These are phyloP conservation scores for Trichosporon asahii DNA, from an alignment of 1,284 basidiomycete species.

Conservation along the genomic window DNA sequence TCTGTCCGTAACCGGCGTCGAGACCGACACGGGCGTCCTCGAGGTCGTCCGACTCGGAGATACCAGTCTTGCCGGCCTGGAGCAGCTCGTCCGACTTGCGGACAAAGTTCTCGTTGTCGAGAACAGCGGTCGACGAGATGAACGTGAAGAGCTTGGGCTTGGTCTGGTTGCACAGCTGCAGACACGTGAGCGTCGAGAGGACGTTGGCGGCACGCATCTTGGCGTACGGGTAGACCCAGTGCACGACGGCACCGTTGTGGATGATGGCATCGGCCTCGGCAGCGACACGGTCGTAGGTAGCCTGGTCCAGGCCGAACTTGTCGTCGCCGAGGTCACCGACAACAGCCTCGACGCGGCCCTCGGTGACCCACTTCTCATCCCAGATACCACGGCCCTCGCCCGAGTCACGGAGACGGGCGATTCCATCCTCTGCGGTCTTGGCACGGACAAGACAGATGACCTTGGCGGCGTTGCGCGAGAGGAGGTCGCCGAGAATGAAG, in stretches of 20 bases:
- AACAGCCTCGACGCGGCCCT: conserved; percentile 73
- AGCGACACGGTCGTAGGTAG: conserved; percentile 67
- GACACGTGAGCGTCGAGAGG: conserved; percentile 75
- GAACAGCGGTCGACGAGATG: conserved; percentile 88
- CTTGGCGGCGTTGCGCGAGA: conserved; percentile 69
- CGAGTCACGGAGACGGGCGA: conserved; percentile 69
- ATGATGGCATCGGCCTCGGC: conserved; percentile 77
- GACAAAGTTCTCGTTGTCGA: conserved; percentile 89
- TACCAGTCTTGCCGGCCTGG: conserved; percentile 59
- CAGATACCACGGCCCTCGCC: conserved; percentile 86
- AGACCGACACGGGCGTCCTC: conserved; percentile 74
- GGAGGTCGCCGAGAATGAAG: conserved; percentile 80
- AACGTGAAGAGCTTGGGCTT: conserved; percentile 84
- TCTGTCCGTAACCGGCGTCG: conserved; percentile 93
- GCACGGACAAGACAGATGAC: conserved; percentile 90
- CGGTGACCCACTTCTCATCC: conserved; percentile 79
- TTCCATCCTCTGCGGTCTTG: conserved; percentile 61
- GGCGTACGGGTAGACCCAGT: conserved; percentile 99
- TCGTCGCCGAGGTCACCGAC: conserved; percentile 80
- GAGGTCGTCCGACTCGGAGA: conserved; percentile 87
- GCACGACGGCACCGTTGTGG: conserved; percentile 96
- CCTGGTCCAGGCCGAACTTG: conserved; percentile 68
- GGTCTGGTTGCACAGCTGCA: conserved; percentile 69
- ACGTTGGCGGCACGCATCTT: conserved; percentile 90
- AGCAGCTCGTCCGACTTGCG: conserved; percentile 72